A percentile compares a stretch with the other conserved stretches of the same genome.
Conservation (phyloP, 2,329 filamentous ascomycete genomes). For the Fusarium dimerum region DNA sequence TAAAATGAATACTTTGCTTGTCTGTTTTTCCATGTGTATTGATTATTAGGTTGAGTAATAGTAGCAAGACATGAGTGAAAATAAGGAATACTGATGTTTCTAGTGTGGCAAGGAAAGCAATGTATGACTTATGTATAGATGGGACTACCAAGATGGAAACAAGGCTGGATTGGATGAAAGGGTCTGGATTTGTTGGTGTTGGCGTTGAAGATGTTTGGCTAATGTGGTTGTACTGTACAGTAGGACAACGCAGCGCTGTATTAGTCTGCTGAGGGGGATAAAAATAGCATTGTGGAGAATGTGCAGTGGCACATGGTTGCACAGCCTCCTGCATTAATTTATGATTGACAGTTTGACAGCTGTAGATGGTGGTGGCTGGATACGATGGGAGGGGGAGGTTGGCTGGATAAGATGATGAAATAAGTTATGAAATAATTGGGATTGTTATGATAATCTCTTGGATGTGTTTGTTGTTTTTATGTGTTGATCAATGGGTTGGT, state of each 20-base stretch:
- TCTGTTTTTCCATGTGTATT: not conserved
- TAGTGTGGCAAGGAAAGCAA: not conserved
- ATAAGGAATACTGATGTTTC: not conserved
- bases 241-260: too few species aligned
- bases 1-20: not conserved
- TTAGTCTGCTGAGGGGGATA: slow-evolving; percentile 9
- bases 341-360: not conserved
- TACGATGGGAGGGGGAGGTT: slow-evolving; percentile 3
- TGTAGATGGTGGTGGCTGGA: not conserved
- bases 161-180: not conserved
- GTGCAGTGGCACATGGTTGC: slow-evolving; percentile 6
- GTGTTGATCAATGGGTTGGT: too few species aligned
- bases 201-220: not conserved
- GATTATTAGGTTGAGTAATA: not conserved
- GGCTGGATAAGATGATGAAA: not conserved
- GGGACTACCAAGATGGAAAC: not conserved
- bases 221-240: not conserved
- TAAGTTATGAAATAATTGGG: too few species aligned
- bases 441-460: too few species aligned
- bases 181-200: not conserved
- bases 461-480: too few species aligned
- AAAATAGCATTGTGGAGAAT: slow-evolving; percentile 16
- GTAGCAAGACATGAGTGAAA: not conserved
- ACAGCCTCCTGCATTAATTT: slow-evolving; percentile 13
- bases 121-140: not conserved